Evolutionary conservation across 495 filamentous ascomycete species (phyloP).

Genomic region (Xylaria intraflava): DNA sequence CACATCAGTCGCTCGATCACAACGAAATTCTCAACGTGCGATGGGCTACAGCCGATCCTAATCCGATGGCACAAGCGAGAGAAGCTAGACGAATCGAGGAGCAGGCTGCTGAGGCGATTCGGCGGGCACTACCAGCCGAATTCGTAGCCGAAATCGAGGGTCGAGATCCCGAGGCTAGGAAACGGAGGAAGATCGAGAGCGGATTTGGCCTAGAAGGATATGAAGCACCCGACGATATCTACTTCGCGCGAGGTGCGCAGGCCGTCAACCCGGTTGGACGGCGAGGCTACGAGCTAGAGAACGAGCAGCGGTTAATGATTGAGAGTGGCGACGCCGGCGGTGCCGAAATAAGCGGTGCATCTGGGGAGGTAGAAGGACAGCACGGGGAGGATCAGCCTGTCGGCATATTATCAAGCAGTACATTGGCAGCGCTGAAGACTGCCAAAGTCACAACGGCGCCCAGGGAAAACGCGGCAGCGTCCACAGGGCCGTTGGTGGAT

Average conservation of each 20-base stretch:
- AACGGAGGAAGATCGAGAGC: slow-evolving; percentile 83
- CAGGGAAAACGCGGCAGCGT: slow-evolving; percentile 37
- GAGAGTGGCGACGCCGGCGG: slow-evolving; percentile 29
- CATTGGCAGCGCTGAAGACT: slow-evolving; percentile 63
- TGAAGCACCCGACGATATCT: slow-evolving; percentile 90
- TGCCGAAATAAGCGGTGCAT: slow-evolving; percentile 5
- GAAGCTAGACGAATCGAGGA: slow-evolving; percentile 89
- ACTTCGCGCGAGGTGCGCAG: slow-evolving; percentile 66
- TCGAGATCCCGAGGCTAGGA: slow-evolving; percentile 74
- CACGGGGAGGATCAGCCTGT: slow-evolving; percentile 38
- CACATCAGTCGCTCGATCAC: slow-evolving; percentile 75
- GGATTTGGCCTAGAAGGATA: slow-evolving; percentile 86
- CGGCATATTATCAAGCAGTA: slow-evolving; percentile 76
- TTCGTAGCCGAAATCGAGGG: slow-evolving; percentile 95
- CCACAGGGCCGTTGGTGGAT: slow-evolving; percentile 67
- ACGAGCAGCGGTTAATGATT: slow-evolving; percentile 46
- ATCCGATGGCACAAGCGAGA: slow-evolving; percentile 88
- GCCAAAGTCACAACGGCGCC: slow-evolving; percentile 44
- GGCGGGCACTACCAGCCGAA: slow-evolving; percentile 80
- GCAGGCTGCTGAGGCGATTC: slow-evolving; percentile 94
- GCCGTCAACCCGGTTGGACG: slow-evolving; percentile 53
- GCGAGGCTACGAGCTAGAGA: slow-evolving; percentile 41
- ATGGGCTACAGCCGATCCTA: slow-evolving; percentile 96
- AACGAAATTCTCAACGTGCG: slow-evolving; percentile 90
- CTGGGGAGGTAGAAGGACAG: slow-evolving; percentile 40